These are phyloP conservation scores for Blastobotrys apis DNA, from an alignment of 1,139 yeast genomes.

Conservation along the genomic window DNA sequence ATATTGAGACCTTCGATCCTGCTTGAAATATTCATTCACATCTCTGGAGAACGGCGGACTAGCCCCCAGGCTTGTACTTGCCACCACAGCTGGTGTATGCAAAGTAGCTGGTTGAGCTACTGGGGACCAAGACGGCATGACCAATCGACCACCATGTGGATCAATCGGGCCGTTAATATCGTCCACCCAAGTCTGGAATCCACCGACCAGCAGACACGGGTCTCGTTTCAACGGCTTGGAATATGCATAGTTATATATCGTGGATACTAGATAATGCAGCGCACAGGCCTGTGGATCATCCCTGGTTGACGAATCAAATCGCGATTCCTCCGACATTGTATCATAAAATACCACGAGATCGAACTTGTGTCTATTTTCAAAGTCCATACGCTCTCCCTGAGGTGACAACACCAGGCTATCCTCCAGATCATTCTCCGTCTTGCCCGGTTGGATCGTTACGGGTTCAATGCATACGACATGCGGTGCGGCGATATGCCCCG, in stretches of 20 bases:
- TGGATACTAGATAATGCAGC: constrained; percentile 22
- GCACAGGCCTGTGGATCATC: constrained; percentile 20
- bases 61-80: too few relatives aligned
- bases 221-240: constrained; percentile 47
- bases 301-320: constrained; percentile 22
- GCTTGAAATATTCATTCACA: constrained; percentile 45
- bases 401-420: constrained; percentile 54
- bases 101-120: constrained; percentile 1
- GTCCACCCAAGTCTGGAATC: constrained; percentile 45
- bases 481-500: constrained; percentile 53
- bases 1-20: neutral
- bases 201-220: constrained; percentile 57
- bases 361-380: constrained; percentile 50
- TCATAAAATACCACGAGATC: constrained; percentile 65
- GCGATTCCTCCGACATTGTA: constrained; percentile 23
- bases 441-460: constrained; percentile 42
- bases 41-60: constrained; percentile 28
- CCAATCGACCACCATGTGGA: constrained; percentile 7
- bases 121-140: constrained; percentile 13
- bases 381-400: constrained; percentile 47
- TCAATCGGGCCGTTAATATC: constrained; percentile 30
- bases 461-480: constrained; percentile 74
- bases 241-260: constrained; percentile 38
- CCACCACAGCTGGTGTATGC: neutral
- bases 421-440: constrained; percentile 59